Evolutionary conservation across 768 basidiomycete genomes (phyloP), one percentile per base, ranked within the genome.

Genomic region (Russula vinacea): DNA sequence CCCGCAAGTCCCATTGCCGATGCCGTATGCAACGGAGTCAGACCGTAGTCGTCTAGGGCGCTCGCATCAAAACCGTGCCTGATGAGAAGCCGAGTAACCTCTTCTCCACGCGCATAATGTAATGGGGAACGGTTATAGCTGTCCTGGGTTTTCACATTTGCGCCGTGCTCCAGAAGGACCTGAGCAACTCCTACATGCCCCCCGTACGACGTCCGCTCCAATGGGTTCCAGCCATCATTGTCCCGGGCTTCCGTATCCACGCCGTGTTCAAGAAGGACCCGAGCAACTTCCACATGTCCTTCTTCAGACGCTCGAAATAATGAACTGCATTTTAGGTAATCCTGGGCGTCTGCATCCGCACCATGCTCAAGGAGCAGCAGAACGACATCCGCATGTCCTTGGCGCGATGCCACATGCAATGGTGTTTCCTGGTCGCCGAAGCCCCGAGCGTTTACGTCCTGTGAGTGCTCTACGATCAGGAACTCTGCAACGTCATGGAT

Each of bases 161-260:
- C 53, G 7, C 53, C 33, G 13, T 54, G n/a, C 14, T 37, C 22
- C 13, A 54, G 35, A 13, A 54, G 53, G 33, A 37, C 33, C 32
- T 2, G 55, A 19, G 17, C 40, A 29, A 42, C 8, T 42, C 5
- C 40, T 26, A 17, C 39, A 10, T 29, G 1, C 16, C 26, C 40
- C 1, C 19, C 1, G 0, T 1, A 1, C 7, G 17, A 42, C 4
- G 55, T 17, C 24, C 1, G 2, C 4, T 11, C 5, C 14, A 56
- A n/a, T 16, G 55, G 39, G 1, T 4, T 56, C 0, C 2, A 2
- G 0, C 19, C 5, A 1, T 19, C 0, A 0, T 11, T 2, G 8
- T 24, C 40, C 26, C 0, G 14, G 17, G 39, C 26, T 16, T 26
- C 42, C 6, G 9, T 17, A 11, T 56, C 26, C 1, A 26, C 40